Percentiles rank a stretch among this genome's conserved stretches.
Conservation (phyloP, 257 asterid species). For the Solanum gandarillasii region DNA sequence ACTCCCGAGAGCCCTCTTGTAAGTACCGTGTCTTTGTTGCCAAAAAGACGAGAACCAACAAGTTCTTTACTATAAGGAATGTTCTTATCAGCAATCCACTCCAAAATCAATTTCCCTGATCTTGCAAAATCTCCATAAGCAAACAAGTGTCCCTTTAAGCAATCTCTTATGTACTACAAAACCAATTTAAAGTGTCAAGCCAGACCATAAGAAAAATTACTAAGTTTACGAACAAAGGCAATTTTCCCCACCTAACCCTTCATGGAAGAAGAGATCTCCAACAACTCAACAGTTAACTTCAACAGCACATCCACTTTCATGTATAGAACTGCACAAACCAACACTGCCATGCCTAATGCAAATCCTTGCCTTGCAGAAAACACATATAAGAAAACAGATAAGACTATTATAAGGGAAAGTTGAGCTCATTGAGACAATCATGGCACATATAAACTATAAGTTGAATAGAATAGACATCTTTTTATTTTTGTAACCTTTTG, state of each 20-base stretch:
- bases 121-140: slow-evolving; percentile 89
- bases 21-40: slow-evolving; percentile 75
- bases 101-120: slow-evolving; percentile 67
- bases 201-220: neutral
- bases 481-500: neutral
- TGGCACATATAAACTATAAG: neutral
- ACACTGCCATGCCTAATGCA: slow-evolving; percentile 65
- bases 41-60: slow-evolving; percentile 40
- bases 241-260: slow-evolving; percentile 75
- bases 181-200: neutral
- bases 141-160: slow-evolving; percentile 35
- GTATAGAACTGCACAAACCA: slow-evolving; percentile 45
- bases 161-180: neutral
- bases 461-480: neutral
- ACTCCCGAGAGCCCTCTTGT: slow-evolving; percentile 32
- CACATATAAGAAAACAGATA: neutral
- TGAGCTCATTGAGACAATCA: neutral
- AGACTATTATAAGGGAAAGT: neutral
- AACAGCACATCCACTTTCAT: slow-evolving; percentile 60
- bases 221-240: neutral
- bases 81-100: slow-evolving; percentile 33
- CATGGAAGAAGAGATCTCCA: slow-evolving; percentile 85
- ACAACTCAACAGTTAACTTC: slow-evolving; percentile 56
- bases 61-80: slow-evolving; percentile 50
- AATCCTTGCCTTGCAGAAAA: slow-evolving; percentile 95